Base-by-base conservation (phyloP, 345 rosid species). In the Lepidium aucheri region DNA sequence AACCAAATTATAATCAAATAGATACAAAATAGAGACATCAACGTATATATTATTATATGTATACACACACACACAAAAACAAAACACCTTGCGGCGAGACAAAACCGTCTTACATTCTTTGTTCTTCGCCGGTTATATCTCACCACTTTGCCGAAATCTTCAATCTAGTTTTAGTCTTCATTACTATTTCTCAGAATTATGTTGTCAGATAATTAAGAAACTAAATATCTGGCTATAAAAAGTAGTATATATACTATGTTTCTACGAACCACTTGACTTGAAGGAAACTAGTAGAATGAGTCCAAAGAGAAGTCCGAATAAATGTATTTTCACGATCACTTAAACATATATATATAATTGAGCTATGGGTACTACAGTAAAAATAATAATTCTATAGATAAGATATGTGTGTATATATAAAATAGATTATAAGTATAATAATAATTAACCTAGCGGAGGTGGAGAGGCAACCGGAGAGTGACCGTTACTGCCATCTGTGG, bases 1-100 rank as follows among this genome's bases (percentile, higher is more conserved):
- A 56, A 63, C 65, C 10, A 47, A 44, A 54, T 9, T 45, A 55
- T 39, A 45, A 56, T 63, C 59, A 47, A 63, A 63, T 63, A n/a
- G 17, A 63, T 18, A 49, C 65, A 55, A 55, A 38, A 47, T 36
- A 55, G 15, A 71, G 22, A 71, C 28, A 55, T 53, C 39, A 53
- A 62, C 32, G 7, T 17, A 10, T 18, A 26, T 42, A n/a, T 16
- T 33, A 34, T 32, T 51, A 20, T 33, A 33, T 42, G 18, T 33
- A 33, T 42, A 41, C 43, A 4, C 60, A 49, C 12, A 28, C 26
- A 16, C 22, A 41, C 15, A 38, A 33, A 45, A 3, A 2, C n/a
- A 36, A 11, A 22, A 26, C 28, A 15, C 5, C 0, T 24, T 30
- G 28, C 6, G 14, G 14, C 41, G 7, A 65, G 34, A 66, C 34